Conservation (phyloP, 148 eudicot genomes). For the Cornus suecica region DNA sequence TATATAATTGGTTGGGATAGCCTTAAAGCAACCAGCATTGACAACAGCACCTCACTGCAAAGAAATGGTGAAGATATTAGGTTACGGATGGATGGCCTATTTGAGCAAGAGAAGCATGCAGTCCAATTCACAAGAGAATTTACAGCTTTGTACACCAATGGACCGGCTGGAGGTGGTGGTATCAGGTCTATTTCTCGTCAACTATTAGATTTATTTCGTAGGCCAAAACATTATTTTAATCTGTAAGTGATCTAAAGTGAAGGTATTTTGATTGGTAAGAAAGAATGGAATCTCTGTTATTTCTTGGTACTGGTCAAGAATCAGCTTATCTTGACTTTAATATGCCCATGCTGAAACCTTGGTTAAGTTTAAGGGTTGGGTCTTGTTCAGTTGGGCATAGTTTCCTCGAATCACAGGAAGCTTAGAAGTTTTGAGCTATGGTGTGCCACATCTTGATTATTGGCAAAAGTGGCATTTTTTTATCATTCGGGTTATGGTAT, state of each 20-base stretch:
- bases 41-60: slow-evolving; percentile 20
- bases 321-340: neutral
- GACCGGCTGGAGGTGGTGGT: slow-evolving; percentile 98
- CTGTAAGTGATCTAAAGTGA: neutral
- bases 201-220: neutral
- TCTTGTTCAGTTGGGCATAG: neutral
- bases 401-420: neutral
- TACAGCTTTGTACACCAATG: slow-evolving; percentile 90
- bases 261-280: neutral
- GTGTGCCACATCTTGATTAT: neutral
- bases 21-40: slow-evolving; percentile 51
- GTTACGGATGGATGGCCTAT: slow-evolving; percentile 92
- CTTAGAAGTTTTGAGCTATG: neutral
- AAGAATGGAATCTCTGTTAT: neutral
- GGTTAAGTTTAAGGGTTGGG: neutral
- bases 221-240: neutral
- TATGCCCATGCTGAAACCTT: neutral
- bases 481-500: neutral
- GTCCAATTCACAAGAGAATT: slow-evolving; percentile 70
- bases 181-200: slow-evolving; percentile 54
- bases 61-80: slow-evolving; percentile 57
- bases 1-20: slow-evolving; percentile 95
- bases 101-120: slow-evolving; percentile 69
- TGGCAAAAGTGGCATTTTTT: neutral
- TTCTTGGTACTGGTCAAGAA: neutral